Conservation (phyloP, 345 rosid genomes). For the Linum tenue region DNA sequence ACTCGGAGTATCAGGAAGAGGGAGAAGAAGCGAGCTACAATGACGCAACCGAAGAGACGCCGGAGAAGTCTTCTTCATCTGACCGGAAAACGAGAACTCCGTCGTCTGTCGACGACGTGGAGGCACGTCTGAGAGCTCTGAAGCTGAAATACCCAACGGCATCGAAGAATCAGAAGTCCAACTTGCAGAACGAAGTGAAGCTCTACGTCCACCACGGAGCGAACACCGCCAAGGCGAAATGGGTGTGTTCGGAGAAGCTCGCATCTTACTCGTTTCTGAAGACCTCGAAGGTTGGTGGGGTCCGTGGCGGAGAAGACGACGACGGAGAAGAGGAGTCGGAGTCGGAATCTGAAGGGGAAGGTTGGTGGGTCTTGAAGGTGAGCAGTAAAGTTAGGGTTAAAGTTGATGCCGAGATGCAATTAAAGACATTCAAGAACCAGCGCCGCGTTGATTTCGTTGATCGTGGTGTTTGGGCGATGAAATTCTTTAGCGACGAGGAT, state of each 20-base stretch:
- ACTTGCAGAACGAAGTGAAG: conserved; percentile 37
- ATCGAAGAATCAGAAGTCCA: conserved; percentile 10
- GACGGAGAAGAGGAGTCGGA: conserved; percentile 32
- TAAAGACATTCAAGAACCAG: conserved; percentile 66
- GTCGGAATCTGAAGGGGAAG: conserved; percentile 30
- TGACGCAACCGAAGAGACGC: conserved; percentile 45
- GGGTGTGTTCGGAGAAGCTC: conserved; percentile 59
- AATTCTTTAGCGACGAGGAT: conserved; percentile 52
- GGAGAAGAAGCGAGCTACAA: conserved; percentile 35
- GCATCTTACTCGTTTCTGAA: conserved; percentile 49
- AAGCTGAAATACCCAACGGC: conserved; percentile 56
- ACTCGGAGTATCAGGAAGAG: conserved; percentile 31
- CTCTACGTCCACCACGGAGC: conserved; percentile 66
- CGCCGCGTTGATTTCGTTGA: conserved; percentile 89
- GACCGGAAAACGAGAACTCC: conserved; percentile 33
- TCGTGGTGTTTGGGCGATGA: conserved; percentile 84
- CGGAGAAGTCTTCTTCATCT: conserved; percentile 34
- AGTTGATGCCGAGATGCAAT: conserved; percentile 53
- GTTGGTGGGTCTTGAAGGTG: conserved; percentile 64
- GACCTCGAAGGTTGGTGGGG: conserved; percentile 22
- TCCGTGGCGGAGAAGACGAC: conserved; percentile 26
- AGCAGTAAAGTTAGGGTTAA: conserved; percentile 46
- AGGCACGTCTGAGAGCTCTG: conserved; percentile 46
- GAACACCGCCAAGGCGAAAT: conserved; percentile 71
- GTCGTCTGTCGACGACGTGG: conserved; percentile 54